phyloP scores from a whole-genome alignment of 78 protist genomes.

The Planoprotostelium fungivorum region DNA sequence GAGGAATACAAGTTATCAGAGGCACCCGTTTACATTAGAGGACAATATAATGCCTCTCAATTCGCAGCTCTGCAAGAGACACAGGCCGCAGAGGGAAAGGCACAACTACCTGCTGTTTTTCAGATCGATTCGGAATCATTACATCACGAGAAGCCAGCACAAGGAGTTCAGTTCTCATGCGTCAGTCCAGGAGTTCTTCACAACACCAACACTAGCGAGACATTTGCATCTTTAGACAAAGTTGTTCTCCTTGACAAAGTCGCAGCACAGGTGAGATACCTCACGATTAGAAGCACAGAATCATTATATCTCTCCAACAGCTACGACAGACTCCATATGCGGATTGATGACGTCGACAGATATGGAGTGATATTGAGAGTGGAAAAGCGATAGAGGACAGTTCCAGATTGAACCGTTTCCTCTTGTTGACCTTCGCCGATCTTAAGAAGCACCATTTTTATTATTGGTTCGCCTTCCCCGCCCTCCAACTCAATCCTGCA shows the following conservation, averaged over 20 bases:
- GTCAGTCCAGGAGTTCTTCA: not conserved
- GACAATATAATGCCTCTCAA: conserved; percentile 32
- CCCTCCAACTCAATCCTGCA: conserved; percentile 22
- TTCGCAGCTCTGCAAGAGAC: conserved; percentile 36
- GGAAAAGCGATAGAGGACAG: conserved; percentile 65
- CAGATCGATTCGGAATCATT: not conserved
- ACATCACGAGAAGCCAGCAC: conserved; percentile 1
- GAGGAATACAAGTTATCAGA: conserved; percentile 54
- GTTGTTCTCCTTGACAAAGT: too few species aligned
- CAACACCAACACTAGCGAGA: not conserved
- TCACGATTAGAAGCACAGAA: not conserved
- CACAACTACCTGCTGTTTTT: conserved; percentile 7
- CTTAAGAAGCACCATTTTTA: conserved; percentile 76
- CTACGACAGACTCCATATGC: not conserved
- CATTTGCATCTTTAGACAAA: not conserved
- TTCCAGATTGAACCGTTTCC: conserved; percentile 37
- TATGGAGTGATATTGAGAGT: conserved; percentile 44
- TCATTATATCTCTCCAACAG: not conserved
- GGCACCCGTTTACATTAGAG: conserved; percentile 16
- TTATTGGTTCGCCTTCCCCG: conserved; percentile 86
- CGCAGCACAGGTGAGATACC: too few species aligned
- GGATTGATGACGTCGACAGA: conserved; percentile 5
- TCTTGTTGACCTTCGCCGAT: conserved; percentile 78
- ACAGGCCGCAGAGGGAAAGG: conserved; percentile 27
- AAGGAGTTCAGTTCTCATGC: not conserved